These are phyloP conservation scores for Melastoma candidum DNA, from an alignment of 441 rosid genomes.

Conservation along the genomic window DNA sequence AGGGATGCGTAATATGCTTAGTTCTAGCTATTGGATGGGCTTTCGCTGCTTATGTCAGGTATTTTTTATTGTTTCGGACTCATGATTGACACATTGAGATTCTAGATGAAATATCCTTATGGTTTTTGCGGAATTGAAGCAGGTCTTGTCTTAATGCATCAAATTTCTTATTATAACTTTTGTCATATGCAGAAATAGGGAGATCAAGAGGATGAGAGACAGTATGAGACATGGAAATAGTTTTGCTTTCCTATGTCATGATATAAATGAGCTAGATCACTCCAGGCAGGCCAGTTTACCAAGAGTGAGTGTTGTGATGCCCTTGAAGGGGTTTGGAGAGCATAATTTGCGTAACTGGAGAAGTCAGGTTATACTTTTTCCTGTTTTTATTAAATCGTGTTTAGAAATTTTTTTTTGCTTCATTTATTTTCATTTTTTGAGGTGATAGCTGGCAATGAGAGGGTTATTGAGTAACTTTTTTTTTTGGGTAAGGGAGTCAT, in stretches of 20 bases:
- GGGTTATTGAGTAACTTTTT: no score
- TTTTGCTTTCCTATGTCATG: constrained; percentile 80
- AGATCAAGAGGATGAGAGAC: constrained; percentile 58
- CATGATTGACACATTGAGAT: no score
- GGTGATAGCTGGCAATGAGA: no score
- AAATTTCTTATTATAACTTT: constrained; percentile 1
- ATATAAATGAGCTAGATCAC: constrained; percentile 80
- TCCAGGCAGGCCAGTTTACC: constrained; percentile 72
- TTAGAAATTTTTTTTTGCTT: no score
- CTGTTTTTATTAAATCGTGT: constrained; percentile 1
- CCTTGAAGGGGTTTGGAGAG: constrained; percentile 93
- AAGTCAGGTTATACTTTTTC: constrained; percentile 61
- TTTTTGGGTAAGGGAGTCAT: no score
- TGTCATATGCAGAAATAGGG: constrained; percentile 51
- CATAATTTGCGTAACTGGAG: constrained; percentile 94
- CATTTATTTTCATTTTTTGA: no score
- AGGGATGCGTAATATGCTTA: constrained; percentile 89
- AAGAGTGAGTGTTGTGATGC: constrained; percentile 80
- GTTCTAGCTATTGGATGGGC: constrained; percentile 87
- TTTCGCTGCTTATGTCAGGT: constrained; percentile 89
- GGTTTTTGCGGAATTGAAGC: no score
- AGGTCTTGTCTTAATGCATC: not conserved
- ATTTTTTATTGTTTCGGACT: constrained; percentile 3
- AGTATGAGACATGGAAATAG: constrained; percentile 69
- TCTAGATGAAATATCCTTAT: no score